A percentile compares a stretch with the other conserved stretches of the same genome.
Conservation (phyloP, 2,329 filamentous ascomycete genomes). For the Trichoderma sp. region DNA sequence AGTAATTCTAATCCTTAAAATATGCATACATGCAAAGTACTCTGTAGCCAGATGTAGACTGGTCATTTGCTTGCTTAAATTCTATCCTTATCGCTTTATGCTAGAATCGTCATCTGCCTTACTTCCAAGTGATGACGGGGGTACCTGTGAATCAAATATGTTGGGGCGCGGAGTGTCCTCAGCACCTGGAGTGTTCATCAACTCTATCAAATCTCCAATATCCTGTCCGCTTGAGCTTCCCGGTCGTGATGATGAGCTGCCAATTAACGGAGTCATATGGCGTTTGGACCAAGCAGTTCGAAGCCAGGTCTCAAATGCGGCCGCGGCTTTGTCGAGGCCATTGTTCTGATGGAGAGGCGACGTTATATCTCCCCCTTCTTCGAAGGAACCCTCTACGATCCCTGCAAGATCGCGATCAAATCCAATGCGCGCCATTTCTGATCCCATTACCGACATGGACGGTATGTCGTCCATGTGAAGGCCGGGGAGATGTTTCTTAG, state of each 20-base stretch:
- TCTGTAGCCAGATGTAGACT: conserved; percentile 3
- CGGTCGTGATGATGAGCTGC: conserved; percentile 42
- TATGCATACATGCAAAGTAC: not conserved
- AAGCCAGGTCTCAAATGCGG: conserved; percentile 87
- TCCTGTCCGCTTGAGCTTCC: conserved; percentile 31
- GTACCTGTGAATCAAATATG: conserved; percentile 16
- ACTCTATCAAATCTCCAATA: conserved; percentile 69
- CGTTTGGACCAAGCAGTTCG: conserved; percentile 74
- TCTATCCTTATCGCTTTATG: conserved; percentile 23
- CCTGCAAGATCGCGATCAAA: conserved; percentile 46
- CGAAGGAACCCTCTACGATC: conserved; percentile 55
- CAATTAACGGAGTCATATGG: conserved; percentile 53
- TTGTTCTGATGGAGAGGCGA: conserved; percentile 50
- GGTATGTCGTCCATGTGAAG: conserved; percentile 70
- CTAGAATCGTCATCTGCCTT: conserved; percentile 9
- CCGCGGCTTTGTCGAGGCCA: conserved; percentile 78
- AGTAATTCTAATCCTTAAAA: not conserved
- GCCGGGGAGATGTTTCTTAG: conserved; percentile 79
- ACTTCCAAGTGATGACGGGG: conserved; percentile 2
- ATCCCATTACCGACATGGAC: conserved; percentile 65
- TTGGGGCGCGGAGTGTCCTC: conserved; percentile 43
- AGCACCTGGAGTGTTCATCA: conserved; percentile 63
- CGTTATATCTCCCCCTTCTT: conserved; percentile 48
- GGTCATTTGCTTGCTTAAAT: conserved; percentile 1
- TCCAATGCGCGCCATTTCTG: conserved; percentile 60